These are phyloP conservation scores for Globisporangium okanoganense DNA, from an alignment of 352 stramenopile species.

Conservation along the genomic window DNA sequence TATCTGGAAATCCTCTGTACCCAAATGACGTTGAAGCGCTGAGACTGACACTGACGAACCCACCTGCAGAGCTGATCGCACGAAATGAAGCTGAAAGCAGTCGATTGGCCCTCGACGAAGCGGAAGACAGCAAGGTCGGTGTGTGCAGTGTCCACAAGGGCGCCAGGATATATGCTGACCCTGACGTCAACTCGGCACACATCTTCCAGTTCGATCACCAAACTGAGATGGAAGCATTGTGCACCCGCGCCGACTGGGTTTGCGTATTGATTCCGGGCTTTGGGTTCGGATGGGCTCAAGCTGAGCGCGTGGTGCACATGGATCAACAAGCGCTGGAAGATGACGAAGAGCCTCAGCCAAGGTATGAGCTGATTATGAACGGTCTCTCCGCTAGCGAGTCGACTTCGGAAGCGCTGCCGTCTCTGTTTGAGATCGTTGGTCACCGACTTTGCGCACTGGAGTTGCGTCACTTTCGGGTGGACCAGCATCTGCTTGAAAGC, in stretches of 20 bases:
- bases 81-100: not conserved
- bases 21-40: constrained; percentile 8
- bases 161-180: not conserved
- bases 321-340: not conserved
- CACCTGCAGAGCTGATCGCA: not conserved
- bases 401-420: constrained; percentile 3
- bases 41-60: not conserved
- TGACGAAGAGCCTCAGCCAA: not conserved
- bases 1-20: constrained; percentile 11
- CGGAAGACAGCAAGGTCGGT: not conserved
- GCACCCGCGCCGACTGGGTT: not conserved
- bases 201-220: not conserved
- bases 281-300: constrained; percentile 5
- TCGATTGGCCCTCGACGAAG: not conserved
- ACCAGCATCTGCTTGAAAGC: not conserved
- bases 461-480: constrained; percentile 4
- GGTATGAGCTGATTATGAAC: constrained; percentile 11
- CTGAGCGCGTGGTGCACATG: not conserved
- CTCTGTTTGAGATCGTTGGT: constrained; percentile 7
- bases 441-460: constrained; percentile 5
- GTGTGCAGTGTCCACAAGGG: not conserved
- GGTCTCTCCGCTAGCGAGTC: not conserved
- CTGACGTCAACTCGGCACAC: not conserved
- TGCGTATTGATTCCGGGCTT: constrained; percentile 11
- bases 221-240: constrained; percentile 7